Base-by-base conservation (phyloP, 257 asterid genomes). In the Solanum rostratum region DNA sequence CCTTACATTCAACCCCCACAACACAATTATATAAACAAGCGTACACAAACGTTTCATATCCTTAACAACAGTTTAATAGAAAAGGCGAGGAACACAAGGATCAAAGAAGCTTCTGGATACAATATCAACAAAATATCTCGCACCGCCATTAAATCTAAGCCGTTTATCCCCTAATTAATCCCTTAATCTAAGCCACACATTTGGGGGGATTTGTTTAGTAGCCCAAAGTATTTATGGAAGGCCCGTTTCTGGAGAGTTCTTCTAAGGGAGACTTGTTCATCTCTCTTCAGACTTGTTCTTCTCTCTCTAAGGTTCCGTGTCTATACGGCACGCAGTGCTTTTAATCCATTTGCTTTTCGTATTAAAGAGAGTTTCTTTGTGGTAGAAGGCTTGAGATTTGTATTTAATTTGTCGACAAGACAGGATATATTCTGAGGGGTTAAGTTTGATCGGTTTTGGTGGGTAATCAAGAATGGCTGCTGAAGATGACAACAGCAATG, bases 201-300 rank as follows among this genome's bases (percentile, higher is more conserved):
- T 43, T 62, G 6, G 39, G 13, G 69, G 37, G 69, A 60, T 14
- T 60, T 60, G 1, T 24, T 3, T 59, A 22, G 33, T 22, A 70
- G 53, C 19, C 79, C 79, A 41, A 53, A 15, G 14, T 85, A 84
- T 82, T 78, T 81, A 79, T 86, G 86, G 85, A 85, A 29, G 52
- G 78, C 73, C 86, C 20, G 76, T 54, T 88, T 93, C 97, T 93
- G 88, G 96, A 91, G 88, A 20, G 86, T 93, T 90, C 94, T 83
- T 49, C n/a, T 63, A 71, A 83, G 86, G 73, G 88, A 55, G 85
- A 84, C 82, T 29, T 55, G 12, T 49, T 59, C 43, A 22, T 79
- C 86, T 85, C 86, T 69, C 50, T 74, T 27, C 65, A 50, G 14
- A 60, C 76, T 59, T 30, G 20, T 10, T 65, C 15, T 29, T 45